Percentiles rank a stretch among this genome's conserved stretches.
Conservation (phyloP, 768 basidiomycete genomes). For the Tylopilus subfusipes region DNA sequence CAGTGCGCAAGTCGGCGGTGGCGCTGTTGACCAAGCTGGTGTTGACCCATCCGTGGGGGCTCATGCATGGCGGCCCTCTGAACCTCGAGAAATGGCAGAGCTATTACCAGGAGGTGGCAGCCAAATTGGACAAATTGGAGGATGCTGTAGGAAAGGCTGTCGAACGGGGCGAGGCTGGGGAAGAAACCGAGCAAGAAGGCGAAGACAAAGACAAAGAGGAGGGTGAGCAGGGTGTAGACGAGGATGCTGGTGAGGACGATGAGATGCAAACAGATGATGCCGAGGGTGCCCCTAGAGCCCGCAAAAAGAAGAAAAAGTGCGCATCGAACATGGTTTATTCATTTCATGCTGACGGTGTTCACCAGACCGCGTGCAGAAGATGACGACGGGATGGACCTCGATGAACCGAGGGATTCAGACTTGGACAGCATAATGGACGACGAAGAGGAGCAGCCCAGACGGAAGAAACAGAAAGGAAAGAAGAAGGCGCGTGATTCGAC, state of each 20-base stretch:
- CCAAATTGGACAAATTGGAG: constrained; percentile 71
- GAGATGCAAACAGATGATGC: constrained; percentile 27
- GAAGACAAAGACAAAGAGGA: constrained; percentile 35
- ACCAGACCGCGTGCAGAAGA: constrained; percentile 23
- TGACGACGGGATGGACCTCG: constrained; percentile 59
- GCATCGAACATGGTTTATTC: neutral
- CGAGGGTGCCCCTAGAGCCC: constrained; percentile 22
- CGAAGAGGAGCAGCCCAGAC: constrained; percentile 32
- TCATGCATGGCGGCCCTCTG: constrained; percentile 79
- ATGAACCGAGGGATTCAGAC: constrained; percentile 38
- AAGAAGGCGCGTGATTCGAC: constrained; percentile 64
- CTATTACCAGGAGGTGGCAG: constrained; percentile 58
- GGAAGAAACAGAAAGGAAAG: constrained; percentile 41
- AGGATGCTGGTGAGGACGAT: constrained; percentile 30
- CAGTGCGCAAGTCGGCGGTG: too few species aligned
- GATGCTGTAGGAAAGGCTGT: constrained; percentile 61
- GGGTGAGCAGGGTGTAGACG: constrained; percentile 36
- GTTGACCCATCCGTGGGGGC: constrained; percentile 83
- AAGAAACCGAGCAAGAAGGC: constrained; percentile 33
- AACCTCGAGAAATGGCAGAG: constrained; percentile 69
- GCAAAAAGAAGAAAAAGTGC: constrained; percentile 34
- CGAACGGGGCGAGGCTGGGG: constrained; percentile 38
- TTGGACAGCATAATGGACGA: constrained; percentile 38
- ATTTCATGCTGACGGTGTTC: constrained; percentile 7
- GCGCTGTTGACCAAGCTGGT: constrained; percentile 72